phyloP scores from a whole-genome alignment of 2,329 filamentous ascomycete species.

The Cyphellophora europaea region DNA sequence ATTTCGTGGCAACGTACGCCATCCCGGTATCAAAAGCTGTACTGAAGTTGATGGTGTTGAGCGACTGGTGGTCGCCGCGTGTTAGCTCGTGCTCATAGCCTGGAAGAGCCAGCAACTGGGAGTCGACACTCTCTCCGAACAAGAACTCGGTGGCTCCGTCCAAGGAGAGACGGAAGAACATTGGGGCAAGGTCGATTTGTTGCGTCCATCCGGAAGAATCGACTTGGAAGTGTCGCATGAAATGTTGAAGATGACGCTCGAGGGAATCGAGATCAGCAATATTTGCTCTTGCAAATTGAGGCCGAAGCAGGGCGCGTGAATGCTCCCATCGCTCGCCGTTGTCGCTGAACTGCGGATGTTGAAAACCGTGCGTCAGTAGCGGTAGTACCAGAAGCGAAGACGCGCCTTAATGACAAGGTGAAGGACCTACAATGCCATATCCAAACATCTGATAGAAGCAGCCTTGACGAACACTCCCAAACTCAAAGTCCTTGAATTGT shows the following conservation, averaged over 20 bases:
- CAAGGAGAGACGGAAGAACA: constrained; percentile 57
- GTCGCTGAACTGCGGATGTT: neutral
- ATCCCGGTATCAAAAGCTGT: constrained; percentile 23
- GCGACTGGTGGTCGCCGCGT: constrained; percentile 65
- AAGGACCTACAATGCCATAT: too few species aligned
- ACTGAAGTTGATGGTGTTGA: constrained; percentile 33
- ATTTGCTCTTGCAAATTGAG: constrained; percentile 78
- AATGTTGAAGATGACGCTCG: constrained; percentile 57
- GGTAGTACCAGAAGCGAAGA: too few species aligned
- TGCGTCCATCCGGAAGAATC: constrained; percentile 38
- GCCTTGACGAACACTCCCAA: too few species aligned
- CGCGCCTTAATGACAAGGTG: too few species aligned
- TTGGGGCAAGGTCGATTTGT: constrained; percentile 49
- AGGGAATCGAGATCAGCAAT: constrained; percentile 74
- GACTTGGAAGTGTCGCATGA: constrained; percentile 48
- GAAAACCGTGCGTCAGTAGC: too few species aligned
- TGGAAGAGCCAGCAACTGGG: constrained; percentile 27
- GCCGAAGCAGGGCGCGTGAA: constrained; percentile 69
- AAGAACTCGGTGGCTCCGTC: constrained; percentile 60
- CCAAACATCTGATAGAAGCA: too few species aligned
- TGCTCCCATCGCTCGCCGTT: constrained; percentile 32
- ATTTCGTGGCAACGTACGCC: constrained; percentile 19
- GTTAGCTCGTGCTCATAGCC: constrained; percentile 59
- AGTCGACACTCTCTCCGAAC: constrained; percentile 49
- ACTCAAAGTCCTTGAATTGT: constrained; percentile 75